These are phyloP conservation scores for Protomyces inouyei DNA, from an alignment of 1,139 yeast species.

Conservation along the genomic window DNA sequence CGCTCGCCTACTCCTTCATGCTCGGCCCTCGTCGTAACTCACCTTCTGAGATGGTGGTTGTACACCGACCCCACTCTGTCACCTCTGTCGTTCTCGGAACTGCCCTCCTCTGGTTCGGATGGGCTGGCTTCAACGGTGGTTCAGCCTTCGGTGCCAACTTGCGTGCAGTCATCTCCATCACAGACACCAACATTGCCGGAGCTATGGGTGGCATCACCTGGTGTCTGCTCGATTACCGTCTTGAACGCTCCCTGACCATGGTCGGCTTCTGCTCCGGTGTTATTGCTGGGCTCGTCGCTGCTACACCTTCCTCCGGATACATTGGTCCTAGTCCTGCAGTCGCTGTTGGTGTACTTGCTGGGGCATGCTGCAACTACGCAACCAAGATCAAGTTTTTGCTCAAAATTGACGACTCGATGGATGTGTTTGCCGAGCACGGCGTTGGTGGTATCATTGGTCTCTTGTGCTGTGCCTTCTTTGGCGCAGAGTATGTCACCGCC, in stretches of 20 bases:
- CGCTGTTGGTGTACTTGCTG: constrained; percentile 73
- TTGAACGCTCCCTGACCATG: constrained; percentile 87
- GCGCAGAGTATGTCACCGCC: constrained; percentile 80
- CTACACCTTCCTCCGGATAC: constrained; percentile 89
- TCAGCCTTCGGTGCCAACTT: constrained; percentile 60
- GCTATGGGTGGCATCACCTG: constrained; percentile 89
- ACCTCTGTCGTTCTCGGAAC: constrained; percentile 81
- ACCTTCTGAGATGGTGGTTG: constrained; percentile 65
- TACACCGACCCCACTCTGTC: constrained; percentile 92
- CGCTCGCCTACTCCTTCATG: constrained; percentile 65
- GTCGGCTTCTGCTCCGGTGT: constrained; percentile 94
- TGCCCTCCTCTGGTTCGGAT: constrained; percentile 61
- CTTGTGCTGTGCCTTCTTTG: constrained; percentile 80
- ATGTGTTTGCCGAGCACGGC: constrained; percentile 97
- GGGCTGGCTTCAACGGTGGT: constrained; percentile 75
- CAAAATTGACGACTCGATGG: constrained; percentile 85
- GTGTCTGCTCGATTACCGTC: constrained; percentile 82
- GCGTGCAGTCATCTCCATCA: constrained; percentile 73
- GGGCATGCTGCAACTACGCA: constrained; percentile 80
- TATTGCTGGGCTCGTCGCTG: constrained; percentile 92
- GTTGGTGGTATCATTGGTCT: constrained; percentile 90
- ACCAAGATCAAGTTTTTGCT: constrained; percentile 79
- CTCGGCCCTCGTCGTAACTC: constrained; percentile 63
- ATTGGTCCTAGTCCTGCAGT: constrained; percentile 91
- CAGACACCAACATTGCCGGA: constrained; percentile 87